Percentiles rank a stretch among this genome's conserved stretches.
phyloP scores from a whole-genome alignment of 2,329 filamentous ascomycete genomes.

The Fusarium subglutinans region DNA sequence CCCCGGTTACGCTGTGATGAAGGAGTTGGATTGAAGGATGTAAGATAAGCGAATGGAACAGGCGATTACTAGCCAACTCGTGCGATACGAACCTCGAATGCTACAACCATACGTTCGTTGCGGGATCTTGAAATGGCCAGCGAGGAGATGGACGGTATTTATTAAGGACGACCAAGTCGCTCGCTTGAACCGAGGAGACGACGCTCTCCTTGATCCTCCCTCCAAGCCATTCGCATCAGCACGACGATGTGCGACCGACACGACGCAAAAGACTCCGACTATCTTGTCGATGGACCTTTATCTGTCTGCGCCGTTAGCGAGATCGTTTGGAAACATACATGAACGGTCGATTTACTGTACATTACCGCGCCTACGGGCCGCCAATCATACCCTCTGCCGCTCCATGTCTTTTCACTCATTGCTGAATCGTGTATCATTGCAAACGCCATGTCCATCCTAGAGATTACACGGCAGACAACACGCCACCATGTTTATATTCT shows the following conservation, averaged over 20 bases:
- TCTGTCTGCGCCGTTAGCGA: background rate
- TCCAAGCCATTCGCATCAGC: background rate
- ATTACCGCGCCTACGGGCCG: background rate
- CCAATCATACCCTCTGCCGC: background rate
- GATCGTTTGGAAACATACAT: background rate
- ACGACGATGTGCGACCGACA: background rate
- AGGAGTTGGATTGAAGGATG: background rate
- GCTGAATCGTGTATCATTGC: background rate
- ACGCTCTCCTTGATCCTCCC: background rate
- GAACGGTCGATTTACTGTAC: background rate
- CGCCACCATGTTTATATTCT: conserved; percentile 63
- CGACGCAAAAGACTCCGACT: background rate
- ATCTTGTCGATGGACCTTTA: background rate
- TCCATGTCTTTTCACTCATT: background rate
- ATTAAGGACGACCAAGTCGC: background rate
- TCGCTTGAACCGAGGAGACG: too few species aligned
- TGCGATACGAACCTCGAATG: background rate
- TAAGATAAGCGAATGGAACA: background rate
- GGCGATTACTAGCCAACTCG: background rate
- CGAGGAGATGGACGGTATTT: background rate
- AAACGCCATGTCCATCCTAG: conserved; percentile 47
- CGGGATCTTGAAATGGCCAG: too few species aligned
- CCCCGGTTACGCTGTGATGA: background rate
- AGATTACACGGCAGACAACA: conserved; percentile 58
- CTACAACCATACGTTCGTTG: background rate